Base-by-base conservation (phyloP, 805 yeast genomes). In the Myxozyma geophila region DNA sequence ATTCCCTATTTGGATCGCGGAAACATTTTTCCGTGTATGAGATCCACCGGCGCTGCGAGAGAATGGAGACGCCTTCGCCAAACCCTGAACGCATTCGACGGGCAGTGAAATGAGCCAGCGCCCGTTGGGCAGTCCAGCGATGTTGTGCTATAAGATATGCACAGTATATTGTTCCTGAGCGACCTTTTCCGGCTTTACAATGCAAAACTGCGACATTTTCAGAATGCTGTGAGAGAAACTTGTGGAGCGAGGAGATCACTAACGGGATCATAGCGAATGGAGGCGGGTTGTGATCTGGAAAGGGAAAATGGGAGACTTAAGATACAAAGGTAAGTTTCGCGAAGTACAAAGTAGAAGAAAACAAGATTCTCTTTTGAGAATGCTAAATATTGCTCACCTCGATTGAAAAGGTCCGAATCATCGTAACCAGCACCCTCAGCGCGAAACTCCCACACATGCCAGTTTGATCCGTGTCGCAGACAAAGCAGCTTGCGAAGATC, bases 121-220 rank as follows among this genome's bases (percentile, higher is more conserved):
- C 89, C 19, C 78, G 80, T 1, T 76, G 74, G 13, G 81, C 77
- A 0, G 79, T 64, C 59, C 79, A 59, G 1, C 76, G 76, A 40
- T 74, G 73, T 56, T 75, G 73, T 57, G 79, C 80, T 83, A 92
- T 87, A 66, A 92, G 74, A 71, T 85, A 88, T 0, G 92, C 90
- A 64, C 89, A 84, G 7, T 83, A 83, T 1, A 90, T 75, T 1
- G 92, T 81, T 0, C 98, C 98, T 0, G 96, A 87, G 35, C 98
- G 78, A 0, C 98, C 98, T 75, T 91, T 92, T 0, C 98, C 98
- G 67, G 90, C 89, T 71, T 88, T 86, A 73, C 98, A 93, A 73
- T 93, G 98, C 7, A 93, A 74, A 0, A 89, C 80, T 0, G 89
- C 92, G 1, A 88, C 85, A 60, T 82, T 80, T 0, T 75, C 62